phyloP scores from a whole-genome alignment of 176 grass and related monocot genomes.

The Juncus effusus region DNA sequence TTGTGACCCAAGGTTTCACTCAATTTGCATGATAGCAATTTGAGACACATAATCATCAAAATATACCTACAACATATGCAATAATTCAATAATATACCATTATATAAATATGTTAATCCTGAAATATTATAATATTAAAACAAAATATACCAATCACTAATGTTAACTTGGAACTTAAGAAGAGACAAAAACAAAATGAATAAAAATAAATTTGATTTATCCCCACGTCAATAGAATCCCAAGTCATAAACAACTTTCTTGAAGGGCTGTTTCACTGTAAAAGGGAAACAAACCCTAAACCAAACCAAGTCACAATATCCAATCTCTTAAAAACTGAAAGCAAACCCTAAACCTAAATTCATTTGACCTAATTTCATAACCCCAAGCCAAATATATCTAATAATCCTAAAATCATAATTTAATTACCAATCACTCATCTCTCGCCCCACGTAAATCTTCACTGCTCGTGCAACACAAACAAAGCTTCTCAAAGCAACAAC shows the following conservation, averaged over 20 bases:
- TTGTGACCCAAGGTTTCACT: too few species aligned
- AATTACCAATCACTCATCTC: conserved; percentile 11
- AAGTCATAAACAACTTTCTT: neutral
- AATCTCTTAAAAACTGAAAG: conserved; percentile 14
- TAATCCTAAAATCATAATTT: neutral
- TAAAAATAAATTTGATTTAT: too few species aligned
- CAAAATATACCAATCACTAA: too few species aligned
- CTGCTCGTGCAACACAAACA: neutral
- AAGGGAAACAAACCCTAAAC: conserved; percentile 7
- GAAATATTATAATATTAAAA: too few species aligned
- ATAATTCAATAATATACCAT: too few species aligned
- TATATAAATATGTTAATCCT: too few species aligned
- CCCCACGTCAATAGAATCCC: too few species aligned
- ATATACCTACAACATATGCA: too few species aligned
- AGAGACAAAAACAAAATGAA: too few species aligned
- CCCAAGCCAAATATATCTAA: neutral
- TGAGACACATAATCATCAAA: too few species aligned
- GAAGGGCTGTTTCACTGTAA: neutral
- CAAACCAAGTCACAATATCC: conserved; percentile 11
- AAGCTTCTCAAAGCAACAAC: neutral
- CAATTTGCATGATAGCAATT: too few species aligned
- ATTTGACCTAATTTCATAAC: conserved; percentile 6
- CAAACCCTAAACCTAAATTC: conserved; percentile 10
- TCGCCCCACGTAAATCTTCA: neutral
- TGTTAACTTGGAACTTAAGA: too few species aligned